phyloP scores from a whole-genome alignment of 2,329 filamentous ascomycete species.

The Sporothrix curviconia region DNA sequence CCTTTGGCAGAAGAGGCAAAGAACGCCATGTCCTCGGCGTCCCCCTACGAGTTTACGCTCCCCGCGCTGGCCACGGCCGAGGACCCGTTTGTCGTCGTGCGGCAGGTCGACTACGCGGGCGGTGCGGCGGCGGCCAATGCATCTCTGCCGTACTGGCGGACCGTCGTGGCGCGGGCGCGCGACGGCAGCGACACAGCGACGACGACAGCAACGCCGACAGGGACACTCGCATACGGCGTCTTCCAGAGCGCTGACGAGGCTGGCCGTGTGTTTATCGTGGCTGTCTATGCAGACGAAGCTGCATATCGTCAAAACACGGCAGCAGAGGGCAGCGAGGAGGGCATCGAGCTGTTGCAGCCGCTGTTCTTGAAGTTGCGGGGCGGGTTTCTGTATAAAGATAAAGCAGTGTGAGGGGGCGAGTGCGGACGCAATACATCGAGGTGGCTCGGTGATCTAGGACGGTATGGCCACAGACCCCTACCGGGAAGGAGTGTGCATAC shows the following conservation, averaged over 20 bases:
- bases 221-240: slow-evolving; percentile 4
- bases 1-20: not conserved
- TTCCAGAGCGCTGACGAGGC: not conserved
- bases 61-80: not conserved
- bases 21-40: not conserved
- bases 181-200: not conserved
- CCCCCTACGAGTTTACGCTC: not conserved
- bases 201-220: not conserved
- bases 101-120: not conserved
- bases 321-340: not conserved
- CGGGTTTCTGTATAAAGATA: not conserved
- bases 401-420: not conserved
- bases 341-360: not conserved
- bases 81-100: slow-evolving; percentile 6
- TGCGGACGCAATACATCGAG: too few relatives aligned
- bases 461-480: too few relatives aligned
- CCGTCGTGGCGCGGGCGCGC: not conserved
- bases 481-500: not conserved
- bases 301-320: not conserved
- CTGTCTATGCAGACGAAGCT: not conserved
- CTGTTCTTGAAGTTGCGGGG: slow-evolving; percentile 1
- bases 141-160: not conserved
- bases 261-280: not conserved
- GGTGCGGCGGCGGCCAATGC: slow-evolving; percentile 1
- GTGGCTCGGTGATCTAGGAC: too few relatives aligned